phyloP scores from a whole-genome alignment of 2,329 filamentous ascomycete species.

The Neoarthrinium moseri region DNA sequence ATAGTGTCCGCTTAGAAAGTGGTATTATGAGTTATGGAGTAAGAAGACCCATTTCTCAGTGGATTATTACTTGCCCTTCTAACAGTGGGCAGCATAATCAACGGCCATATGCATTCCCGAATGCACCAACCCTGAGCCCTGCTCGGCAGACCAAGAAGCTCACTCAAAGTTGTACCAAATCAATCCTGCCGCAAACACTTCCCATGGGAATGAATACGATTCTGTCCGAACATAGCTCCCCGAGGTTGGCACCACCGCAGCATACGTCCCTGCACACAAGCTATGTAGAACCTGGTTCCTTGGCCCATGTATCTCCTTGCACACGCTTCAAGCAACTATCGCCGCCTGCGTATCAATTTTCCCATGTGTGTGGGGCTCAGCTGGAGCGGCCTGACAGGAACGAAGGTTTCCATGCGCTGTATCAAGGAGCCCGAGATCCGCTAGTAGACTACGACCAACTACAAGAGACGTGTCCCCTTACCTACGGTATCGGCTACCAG shows the following conservation, averaged over 20 bases:
- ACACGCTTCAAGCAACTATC: background rate
- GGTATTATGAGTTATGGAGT: slow-evolving; percentile 51
- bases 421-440: slow-evolving; percentile 7
- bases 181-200: background rate
- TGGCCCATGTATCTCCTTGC: slow-evolving; percentile 7
- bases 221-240: background rate
- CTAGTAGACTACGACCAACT: background rate
- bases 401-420: slow-evolving; percentile 8
- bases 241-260: slow-evolving; percentile 5
- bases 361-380: background rate
- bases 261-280: slow-evolving; percentile 5
- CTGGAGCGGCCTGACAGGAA: background rate
- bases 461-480: background rate
- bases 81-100: background rate
- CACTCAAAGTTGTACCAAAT: background rate
- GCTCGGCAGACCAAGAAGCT: slow-evolving; percentile 10
- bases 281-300: slow-evolving; percentile 3
- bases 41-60: slow-evolving; percentile 15
- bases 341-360: background rate
- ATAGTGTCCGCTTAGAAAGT: slow-evolving; percentile 35
- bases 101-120: slow-evolving; percentile 8
- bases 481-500: slow-evolving; percentile 6
- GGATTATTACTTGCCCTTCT: background rate
- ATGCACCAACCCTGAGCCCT: slow-evolving; percentile 7
- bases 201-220: background rate